phyloP scores from a whole-genome alignment of 176 grass and related monocot species.

The Poa pratensis region DNA sequence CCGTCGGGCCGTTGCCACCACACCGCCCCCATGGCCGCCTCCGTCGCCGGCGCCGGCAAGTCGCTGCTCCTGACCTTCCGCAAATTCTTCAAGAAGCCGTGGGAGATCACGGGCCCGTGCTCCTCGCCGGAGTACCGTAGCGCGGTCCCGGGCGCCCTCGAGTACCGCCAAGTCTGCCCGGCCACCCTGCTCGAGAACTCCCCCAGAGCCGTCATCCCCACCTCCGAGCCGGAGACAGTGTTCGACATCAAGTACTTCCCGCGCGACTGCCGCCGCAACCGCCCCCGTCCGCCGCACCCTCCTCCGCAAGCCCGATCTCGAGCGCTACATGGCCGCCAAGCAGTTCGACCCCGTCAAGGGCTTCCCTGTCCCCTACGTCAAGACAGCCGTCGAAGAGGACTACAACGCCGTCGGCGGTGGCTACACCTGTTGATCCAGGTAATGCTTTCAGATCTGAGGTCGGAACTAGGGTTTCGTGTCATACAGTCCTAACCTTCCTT shows the following conservation, averaged over 20 bases:
- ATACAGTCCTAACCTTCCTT: not conserved
- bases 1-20: constrained; percentile 18
- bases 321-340: constrained; percentile 89
- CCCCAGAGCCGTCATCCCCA: constrained; percentile 57
- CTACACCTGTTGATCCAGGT: constrained; percentile 78
- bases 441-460: constrained; percentile 41
- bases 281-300: constrained; percentile 78
- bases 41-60: constrained; percentile 54
- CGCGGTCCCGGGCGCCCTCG: constrained; percentile 57
- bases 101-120: constrained; percentile 98
- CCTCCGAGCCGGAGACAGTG: constrained; percentile 81
- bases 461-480: constrained; percentile 38
- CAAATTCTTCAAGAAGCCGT: constrained; percentile 92
- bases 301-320: constrained; percentile 75
- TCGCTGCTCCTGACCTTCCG: constrained; percentile 70
- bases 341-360: constrained; percentile 66
- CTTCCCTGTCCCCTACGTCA: constrained; percentile 75
- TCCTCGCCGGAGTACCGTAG: constrained; percentile 76
- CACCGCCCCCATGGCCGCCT: constrained; percentile 48
- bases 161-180: constrained; percentile 75
- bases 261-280: constrained; percentile 71
- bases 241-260: constrained; percentile 95
- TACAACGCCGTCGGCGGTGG: constrained; percentile 65
- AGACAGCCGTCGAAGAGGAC: constrained; percentile 71
- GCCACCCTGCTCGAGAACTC: constrained; percentile 48